Evolutionary conservation across 148 eudicot genomes (phyloP), one percentile per base, ranked within the genome.

Genomic region (Amaranthus hypochondriacus): DNA sequence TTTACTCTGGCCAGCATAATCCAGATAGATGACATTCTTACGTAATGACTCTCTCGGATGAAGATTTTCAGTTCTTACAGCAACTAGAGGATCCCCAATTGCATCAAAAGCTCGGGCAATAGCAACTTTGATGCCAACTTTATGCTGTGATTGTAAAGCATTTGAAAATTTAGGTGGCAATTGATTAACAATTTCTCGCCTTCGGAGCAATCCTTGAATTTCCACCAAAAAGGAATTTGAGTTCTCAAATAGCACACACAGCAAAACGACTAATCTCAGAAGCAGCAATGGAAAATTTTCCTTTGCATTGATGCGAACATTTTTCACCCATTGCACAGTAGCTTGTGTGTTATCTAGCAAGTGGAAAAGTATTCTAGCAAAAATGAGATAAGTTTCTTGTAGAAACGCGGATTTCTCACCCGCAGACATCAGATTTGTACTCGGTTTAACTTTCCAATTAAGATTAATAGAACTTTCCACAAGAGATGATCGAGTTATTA

Each of bases 381-480:
- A 21, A 69, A 81, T 66, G n/a, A 3, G 9, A 46, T 58, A 77
- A 51, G 77, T 70, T 2, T 73, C 70, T 59, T 6, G 4, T 75
- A 68, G 54, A 62, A 73, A 15, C 12, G 4, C 56, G 10, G 53
- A 47, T 71, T 13, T 43, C 52, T 10, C 21, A 49, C 53, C 55
- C 50, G 1, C 14, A 61, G 62, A 21, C 4, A 56, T 52, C n/a
- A 50, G 18, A 39, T 76, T 48, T 56, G 46, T 60, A 60, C 54
- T 3, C 46, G 5, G n/a, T 4, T 8, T 60, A 2, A 64, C 46
- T 28, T 81, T 65, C 77, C 81, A 70, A 11, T 70, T 68, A 59
- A 55, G 67, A 74, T 81, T 80, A 43, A 66, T 61, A 21, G 74
- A 63, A 76, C 81, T 74, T 70, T 81, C 84, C 39, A 81, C 76